Evolutionary conservation across 495 filamentous ascomycete genomes (phyloP).

Genomic region (Penicillium fimorum): DNA sequence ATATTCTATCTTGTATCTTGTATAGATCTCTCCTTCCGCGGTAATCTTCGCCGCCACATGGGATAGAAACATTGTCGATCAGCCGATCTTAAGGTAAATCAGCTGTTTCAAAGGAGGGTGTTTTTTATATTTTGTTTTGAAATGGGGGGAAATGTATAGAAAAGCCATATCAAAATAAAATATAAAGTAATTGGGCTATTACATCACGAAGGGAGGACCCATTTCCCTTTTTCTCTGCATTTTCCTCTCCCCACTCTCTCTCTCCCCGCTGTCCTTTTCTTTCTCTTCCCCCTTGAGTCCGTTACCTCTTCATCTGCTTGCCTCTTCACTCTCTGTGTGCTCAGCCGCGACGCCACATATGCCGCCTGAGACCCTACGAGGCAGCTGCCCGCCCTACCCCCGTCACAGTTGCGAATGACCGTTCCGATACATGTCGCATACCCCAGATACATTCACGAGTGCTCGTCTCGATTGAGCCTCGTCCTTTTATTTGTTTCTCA

Average conservation of each 20-base stretch:
- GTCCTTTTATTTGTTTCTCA: neutral
- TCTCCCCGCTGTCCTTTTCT: conserved; percentile 24
- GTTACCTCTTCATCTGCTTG: neutral
- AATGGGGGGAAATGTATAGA: neutral
- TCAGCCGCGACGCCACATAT: conserved; percentile 32
- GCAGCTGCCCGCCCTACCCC: conserved; percentile 37
- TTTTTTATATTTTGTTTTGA: neutral
- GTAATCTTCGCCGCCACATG: neutral
- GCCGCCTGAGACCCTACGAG: conserved; percentile 40
- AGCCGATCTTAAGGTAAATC: conserved; percentile 15
- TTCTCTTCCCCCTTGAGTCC: conserved; percentile 5
- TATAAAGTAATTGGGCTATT: conserved; percentile 9
- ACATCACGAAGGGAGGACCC: conserved; percentile 22
- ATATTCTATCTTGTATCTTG: neutral
- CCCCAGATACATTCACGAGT: neutral
- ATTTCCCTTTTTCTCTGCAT: conserved; percentile 11
- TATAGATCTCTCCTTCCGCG: neutral
- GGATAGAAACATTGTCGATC: conserved; percentile 19
- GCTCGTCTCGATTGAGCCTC: conserved; percentile 30
- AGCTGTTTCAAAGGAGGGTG: neutral
- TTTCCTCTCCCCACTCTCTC: conserved; percentile 46
- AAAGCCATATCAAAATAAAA: neutral
- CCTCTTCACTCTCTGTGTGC: conserved; percentile 14
- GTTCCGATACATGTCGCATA: conserved; percentile 24
- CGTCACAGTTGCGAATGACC: conserved; percentile 30